Evolutionary conservation across 1,284 basidiomycete species (phyloP), one percentile per base, ranked within the genome.

Genomic region (Peniophora sp.): DNA sequence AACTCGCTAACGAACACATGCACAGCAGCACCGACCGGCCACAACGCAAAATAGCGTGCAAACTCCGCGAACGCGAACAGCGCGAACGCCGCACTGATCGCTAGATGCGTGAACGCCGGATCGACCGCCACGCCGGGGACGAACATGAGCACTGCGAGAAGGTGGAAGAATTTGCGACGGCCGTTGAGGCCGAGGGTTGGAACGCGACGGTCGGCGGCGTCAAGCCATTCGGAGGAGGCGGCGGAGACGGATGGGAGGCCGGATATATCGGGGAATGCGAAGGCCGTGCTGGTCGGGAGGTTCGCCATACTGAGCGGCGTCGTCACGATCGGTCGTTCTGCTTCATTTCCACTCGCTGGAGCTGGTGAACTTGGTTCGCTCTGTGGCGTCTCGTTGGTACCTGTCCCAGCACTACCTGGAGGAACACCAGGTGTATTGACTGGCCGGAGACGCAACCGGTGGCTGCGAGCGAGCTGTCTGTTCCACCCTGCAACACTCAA

Each of bases 1-100:
- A 99, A 99, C 67, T 99, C 96, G 70, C 89, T 90, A 78, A 99
- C 85, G 70, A 99, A 99, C 54, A 98, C 72, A 69, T 99, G 97
- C 23, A 99, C 82, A 11, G 84, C 77, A 3, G 92, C 96, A 8
- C 95, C 94, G 60, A 98, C 89, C 2, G 97, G 97, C 69, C 96
- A 98, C 27, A 99, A 80, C 32, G 97, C 97, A 69, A 98, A 99
- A 69, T 98, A 99, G 48, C 97, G 89, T 56, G 96, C 79, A 69
- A 97, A 97, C 70, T 97, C 94, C 51, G 89, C 84, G 65, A 97
- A 97, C n/a, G 85, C 92, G 71, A 97, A 97, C 55, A 92, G 67
- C 3, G 94, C 85, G 65, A 97, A 97, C 3, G 93, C 94, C 23
- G 86, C 84, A 56, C 90, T 95, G 70, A 98, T 97, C 3, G 92